A percentile compares a stretch with the other conserved stretches of the same genome.
phyloP scores from a whole-genome alignment of 306 rosid genomes.

The Astragalus membranaceus region DNA sequence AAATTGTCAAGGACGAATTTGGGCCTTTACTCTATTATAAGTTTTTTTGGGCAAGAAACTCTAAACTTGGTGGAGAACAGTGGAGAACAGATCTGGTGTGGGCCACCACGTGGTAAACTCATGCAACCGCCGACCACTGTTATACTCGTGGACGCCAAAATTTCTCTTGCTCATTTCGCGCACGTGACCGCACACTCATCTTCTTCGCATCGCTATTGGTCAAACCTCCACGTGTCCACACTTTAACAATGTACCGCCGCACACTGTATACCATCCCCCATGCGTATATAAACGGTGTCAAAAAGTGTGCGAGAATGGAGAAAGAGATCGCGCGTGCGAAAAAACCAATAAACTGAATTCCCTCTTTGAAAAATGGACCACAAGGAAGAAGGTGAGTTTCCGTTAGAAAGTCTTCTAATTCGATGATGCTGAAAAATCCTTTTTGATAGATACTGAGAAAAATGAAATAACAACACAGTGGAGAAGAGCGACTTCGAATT shows the following conservation, averaged over 20 bases:
- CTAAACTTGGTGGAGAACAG: neutral
- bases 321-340: neutral
- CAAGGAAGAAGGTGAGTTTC: constrained; percentile 22
- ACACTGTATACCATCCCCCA: neutral
- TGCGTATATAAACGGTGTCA: neutral
- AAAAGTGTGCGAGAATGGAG: neutral
- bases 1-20: no score
- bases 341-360: neutral
- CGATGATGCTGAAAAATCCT: neutral
- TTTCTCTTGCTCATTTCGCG: no score
- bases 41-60: neutral
- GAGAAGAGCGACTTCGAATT: neutral
- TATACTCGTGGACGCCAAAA: neutral
- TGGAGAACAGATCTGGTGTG: neutral
- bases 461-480: neutral
- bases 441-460: neutral
- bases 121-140: neutral
- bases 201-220: neutral
- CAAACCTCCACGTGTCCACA: neutral
- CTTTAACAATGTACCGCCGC: neutral
- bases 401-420: neutral
- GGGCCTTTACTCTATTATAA: no score
- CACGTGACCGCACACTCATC: neutral
- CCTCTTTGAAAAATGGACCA: constrained; percentile 1
- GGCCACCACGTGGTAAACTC: neutral